These are phyloP conservation scores for Naganishia onofrii DNA, from an alignment of 768 basidiomycete species.

Conservation along the genomic window DNA sequence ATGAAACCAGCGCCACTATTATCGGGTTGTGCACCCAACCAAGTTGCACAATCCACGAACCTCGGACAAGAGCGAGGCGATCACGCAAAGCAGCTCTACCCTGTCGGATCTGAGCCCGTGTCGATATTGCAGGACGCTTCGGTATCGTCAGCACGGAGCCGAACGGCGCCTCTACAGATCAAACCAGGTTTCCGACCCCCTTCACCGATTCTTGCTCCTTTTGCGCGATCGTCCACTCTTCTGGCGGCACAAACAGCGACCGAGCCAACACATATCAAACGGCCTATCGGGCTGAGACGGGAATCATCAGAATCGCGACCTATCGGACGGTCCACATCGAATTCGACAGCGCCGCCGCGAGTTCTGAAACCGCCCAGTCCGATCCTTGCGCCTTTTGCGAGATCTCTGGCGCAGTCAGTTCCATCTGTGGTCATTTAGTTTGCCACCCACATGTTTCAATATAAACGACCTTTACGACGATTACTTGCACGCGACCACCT, in stretches of 20 bases:
- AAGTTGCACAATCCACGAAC: background rate
- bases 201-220: constrained; percentile 30
- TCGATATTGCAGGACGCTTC: background rate
- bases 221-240: constrained; percentile 20
- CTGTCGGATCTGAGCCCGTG: background rate
- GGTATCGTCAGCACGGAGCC: background rate
- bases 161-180: background rate
- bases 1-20: background rate
- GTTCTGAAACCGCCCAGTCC: constrained; percentile 15
- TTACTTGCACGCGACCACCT: background rate
- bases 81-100: background rate
- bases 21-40: background rate
- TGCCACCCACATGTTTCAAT: background rate
- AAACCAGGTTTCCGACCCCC: constrained; percentile 23
- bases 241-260: background rate
- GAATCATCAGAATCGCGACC: constrained; percentile 11
- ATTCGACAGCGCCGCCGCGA: background rate
- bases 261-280: background rate
- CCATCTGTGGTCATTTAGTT: background rate
- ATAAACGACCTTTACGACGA: constrained; percentile 13
- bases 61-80: background rate
- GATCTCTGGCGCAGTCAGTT: background rate
- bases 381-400: constrained; percentile 18
- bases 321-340: background rate
- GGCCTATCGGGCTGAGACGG: constrained; percentile 1